Evolutionary conservation across 768 basidiomycete species (phyloP).

Genomic region (Grammothele lineata): DNA sequence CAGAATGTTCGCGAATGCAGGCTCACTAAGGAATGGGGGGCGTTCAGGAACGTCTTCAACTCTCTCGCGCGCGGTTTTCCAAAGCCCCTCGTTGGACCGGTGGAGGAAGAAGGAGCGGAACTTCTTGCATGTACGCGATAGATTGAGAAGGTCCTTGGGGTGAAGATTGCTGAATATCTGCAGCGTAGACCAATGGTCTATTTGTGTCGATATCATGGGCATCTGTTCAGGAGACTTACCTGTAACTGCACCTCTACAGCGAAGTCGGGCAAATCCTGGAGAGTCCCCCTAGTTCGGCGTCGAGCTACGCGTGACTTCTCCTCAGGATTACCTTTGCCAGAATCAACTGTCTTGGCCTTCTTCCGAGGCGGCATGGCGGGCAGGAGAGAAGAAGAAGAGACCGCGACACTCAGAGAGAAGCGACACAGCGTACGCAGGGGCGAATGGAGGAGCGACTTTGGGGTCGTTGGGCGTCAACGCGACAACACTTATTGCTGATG

Average conservation of each 20-base stretch:
- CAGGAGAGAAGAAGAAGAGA: no score
- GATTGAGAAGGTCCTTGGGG: neutral
- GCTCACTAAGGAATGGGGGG: conserved; percentile 1
- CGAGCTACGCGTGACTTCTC: neutral
- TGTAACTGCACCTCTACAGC: neutral
- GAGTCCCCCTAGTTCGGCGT: neutral
- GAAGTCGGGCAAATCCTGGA: neutral
- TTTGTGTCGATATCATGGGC: no score
- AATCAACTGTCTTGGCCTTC: neutral
- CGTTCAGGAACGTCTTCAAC: neutral
- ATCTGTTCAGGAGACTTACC: neutral
- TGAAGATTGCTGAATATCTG: conserved; percentile 6
- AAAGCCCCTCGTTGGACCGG: neutral
- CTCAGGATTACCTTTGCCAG: no score
- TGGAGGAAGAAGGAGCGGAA: conserved; percentile 2
- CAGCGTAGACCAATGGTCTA: no score
- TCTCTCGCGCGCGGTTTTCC: neutral
- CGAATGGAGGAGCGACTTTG: no score
- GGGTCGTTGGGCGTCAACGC: no score
- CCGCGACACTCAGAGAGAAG: no score
- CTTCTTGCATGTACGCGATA: conserved; percentile 5
- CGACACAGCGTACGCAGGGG: no score
- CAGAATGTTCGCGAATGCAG: neutral
- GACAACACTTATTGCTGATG: no score
- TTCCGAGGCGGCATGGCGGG: neutral